Base-by-base conservation (phyloP, 2,329 filamentous ascomycete species). In the Aspergillus eucalypticola region DNA sequence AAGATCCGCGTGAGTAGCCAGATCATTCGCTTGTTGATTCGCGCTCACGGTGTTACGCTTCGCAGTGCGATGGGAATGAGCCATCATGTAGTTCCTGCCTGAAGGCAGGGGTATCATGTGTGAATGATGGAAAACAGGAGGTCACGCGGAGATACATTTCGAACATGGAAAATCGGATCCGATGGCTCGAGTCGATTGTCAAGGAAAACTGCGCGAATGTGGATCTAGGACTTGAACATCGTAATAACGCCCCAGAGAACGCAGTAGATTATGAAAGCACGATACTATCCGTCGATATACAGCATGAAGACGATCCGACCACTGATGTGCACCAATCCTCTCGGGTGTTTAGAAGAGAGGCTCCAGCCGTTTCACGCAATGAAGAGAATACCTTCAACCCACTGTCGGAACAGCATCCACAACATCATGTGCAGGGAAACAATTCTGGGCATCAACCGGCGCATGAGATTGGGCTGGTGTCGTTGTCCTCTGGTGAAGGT, bases 401-500 rank as follows among this genome's bases (percentile, higher is more conserved):
- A n/a, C n/a, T 17, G 27, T 13, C 39, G 11, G 41, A 19, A 3
- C 41, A 55, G 1, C n/a, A 15, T 7, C 7, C 4, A 3, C 17
- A 11, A 5, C 29, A 19, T 17, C 19, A n/a, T 11, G 21, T 15
- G 8, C 35, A 17, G 2, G 19, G 6, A 11, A 15, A n/a, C 15
- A 42, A 15, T 19, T 27, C 29, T 13, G 23, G 17, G 17, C 53
- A 58, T 44, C 32, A 67, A 57, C 42, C 69, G 25, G 78, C 81
- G 1, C 82, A 85, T 60, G 82, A 85, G 61, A 83, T 85, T 15
- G 83, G 83, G 0, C 66, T 85, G 13, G 76, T 85, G 0, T 83
- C 83, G 0, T 71, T 85, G 1, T 81, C 79, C 1, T 75, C 75
- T 3, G 81, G 78, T 46, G 81, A 82, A 19, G 79, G 79, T 19